Evolutionary conservation across 2,329 filamentous ascomycete genomes (phyloP).

Genomic region (Neopestalotiopsis sp.): DNA sequence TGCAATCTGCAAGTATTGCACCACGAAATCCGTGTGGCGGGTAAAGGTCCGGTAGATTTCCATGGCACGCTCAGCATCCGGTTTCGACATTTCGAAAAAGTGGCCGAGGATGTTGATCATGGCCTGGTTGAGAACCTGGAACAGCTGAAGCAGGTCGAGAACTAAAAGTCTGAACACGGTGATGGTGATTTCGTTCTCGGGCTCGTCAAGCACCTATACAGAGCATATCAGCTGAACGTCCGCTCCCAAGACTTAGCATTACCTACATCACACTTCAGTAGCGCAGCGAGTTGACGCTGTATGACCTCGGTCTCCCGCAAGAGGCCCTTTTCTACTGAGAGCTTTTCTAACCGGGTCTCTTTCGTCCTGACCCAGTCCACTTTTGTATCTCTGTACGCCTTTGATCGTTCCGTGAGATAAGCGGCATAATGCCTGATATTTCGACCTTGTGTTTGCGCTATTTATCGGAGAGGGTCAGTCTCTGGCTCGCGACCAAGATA

Average conservation of each 20-base stretch:
- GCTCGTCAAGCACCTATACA: slow-evolving; percentile 80
- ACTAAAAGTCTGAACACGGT: slow-evolving; percentile 92
- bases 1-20: slow-evolving; percentile 86
- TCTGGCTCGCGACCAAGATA: neutral
- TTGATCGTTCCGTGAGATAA: slow-evolving; percentile 83
- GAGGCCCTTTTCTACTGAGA: slow-evolving; percentile 90
- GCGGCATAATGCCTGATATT: slow-evolving; percentile 93
- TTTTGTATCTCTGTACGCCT: slow-evolving; percentile 82
- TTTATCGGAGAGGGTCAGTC: slow-evolving; percentile 27
- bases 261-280: slow-evolving; percentile 89
- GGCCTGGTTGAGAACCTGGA: slow-evolving; percentile 94
- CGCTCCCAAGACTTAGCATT: neutral
- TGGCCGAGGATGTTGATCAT: slow-evolving; percentile 96
- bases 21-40: slow-evolving; percentile 89
- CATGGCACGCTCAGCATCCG: slow-evolving; percentile 90
- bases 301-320: slow-evolving; percentile 90
- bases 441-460: slow-evolving; percentile 91
- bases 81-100: slow-evolving; percentile 97
- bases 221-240: slow-evolving; percentile 19
- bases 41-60: slow-evolving; percentile 92
- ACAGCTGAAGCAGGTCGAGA: slow-evolving; percentile 85
- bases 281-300: slow-evolving; percentile 82
- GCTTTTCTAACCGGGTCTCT: slow-evolving; percentile 81
- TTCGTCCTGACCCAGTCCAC: slow-evolving; percentile 88
- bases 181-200: slow-evolving; percentile 95